Evolutionary conservation across 768 basidiomycete species (phyloP).

Genomic region (Filobasidium floriforme): DNA sequence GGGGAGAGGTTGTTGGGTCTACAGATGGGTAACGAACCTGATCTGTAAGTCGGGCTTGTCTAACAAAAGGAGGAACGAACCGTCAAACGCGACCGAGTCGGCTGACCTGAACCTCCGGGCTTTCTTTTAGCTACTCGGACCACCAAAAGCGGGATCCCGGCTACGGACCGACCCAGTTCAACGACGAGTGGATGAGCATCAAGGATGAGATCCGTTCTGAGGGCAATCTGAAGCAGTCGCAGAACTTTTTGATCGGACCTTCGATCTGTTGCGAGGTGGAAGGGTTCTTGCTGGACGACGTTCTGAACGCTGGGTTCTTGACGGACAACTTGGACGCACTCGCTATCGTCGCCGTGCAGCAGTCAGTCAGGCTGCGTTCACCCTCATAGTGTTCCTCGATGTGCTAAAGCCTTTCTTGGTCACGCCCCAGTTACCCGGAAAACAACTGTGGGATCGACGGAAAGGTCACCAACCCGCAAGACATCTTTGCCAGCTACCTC

Average conservation of each 20-base stretch:
- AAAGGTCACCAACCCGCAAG: constrained; percentile 43
- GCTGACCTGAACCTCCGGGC: not conserved
- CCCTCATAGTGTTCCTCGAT: not conserved
- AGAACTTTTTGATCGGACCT: constrained; percentile 58
- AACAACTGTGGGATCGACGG: constrained; percentile 46
- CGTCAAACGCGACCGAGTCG: not conserved
- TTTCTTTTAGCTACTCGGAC: constrained; percentile 35
- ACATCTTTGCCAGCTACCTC: constrained; percentile 53
- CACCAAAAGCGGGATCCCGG: constrained; percentile 34
- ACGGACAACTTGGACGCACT: constrained; percentile 34
- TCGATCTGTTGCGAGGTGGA: constrained; percentile 52
- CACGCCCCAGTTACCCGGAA: constrained; percentile 30
- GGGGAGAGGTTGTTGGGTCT: constrained; percentile 61
- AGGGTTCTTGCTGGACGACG: constrained; percentile 50
- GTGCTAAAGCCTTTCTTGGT: not conserved
- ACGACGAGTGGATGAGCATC: constrained; percentile 52
- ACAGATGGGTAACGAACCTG: constrained; percentile 71
- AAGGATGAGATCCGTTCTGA: constrained; percentile 47
- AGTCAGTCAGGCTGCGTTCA: constrained; percentile 31
- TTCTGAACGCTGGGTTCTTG: constrained; percentile 43
- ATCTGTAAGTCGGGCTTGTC: constrained; percentile 51
- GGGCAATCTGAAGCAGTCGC: constrained; percentile 46
- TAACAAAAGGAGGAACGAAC: too few species aligned
- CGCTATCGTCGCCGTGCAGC: constrained; percentile 41
- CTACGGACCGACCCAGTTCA: constrained; percentile 49